A percentile compares a stretch with the other conserved stretches of the same genome.
These are phyloP conservation scores for Microthyrium microscopicum DNA, from an alignment of 2,329 filamentous ascomycete species.

Conservation along the genomic window DNA sequence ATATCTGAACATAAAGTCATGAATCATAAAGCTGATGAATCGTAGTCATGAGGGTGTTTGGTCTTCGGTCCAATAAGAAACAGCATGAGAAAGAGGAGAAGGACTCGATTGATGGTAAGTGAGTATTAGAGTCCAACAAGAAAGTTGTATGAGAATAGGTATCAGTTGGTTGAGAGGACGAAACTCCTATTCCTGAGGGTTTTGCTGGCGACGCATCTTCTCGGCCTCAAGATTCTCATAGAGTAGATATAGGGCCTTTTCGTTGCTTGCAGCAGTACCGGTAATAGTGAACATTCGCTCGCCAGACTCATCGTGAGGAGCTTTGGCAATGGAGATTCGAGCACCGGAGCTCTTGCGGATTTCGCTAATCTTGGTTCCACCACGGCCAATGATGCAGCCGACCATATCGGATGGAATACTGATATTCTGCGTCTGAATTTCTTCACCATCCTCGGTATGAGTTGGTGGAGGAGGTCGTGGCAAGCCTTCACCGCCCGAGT, in stretches of 20 bases:
- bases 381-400: conserved; percentile 94
- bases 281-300: conserved; percentile 99
- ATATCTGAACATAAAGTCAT: too few relatives aligned
- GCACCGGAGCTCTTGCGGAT: conserved; percentile 94
- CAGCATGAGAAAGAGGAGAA: too few relatives aligned
- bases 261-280: conserved; percentile 83
- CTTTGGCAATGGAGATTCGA: conserved; percentile 94
- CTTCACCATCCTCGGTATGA: conserved; percentile 90
- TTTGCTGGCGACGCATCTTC: conserved; percentile 93
- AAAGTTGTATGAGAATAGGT: too few relatives aligned
- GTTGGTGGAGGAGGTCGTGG: conserved; percentile 62
- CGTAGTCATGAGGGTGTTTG: too few relatives aligned
- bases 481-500: conserved; percentile 68
- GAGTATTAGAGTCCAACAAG: too few relatives aligned
- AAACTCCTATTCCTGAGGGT: conserved; percentile 37
- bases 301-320: conserved; percentile 89
- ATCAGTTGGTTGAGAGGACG: too few relatives aligned
- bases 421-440: conserved; percentile 98
- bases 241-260: conserved; percentile 85
- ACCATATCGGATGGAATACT: conserved; percentile 99
- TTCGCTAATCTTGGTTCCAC: conserved; percentile 93
- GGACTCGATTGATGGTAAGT: too few relatives aligned
- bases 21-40: too few relatives aligned
- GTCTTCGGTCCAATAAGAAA: too few relatives aligned
- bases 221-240: conserved; percentile 99